Conservation (phyloP, 768 basidiomycete species). For the Mycena amicta region DNA sequence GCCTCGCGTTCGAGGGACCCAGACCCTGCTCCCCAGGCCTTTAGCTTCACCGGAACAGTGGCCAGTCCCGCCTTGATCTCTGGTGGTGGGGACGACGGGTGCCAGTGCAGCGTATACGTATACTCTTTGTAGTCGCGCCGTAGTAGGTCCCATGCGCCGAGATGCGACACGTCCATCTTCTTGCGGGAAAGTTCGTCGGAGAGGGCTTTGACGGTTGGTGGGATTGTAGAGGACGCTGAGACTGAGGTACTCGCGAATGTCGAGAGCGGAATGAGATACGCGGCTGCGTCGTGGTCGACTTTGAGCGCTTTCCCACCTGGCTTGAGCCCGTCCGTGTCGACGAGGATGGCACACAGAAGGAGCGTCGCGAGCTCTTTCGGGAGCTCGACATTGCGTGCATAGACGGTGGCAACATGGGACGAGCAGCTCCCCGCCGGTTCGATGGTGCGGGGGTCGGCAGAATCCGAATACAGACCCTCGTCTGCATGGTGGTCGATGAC, state of each 20-base stretch:
- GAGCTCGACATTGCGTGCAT: slow-evolving; percentile 34
- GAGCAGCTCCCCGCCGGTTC: slow-evolving; percentile 78
- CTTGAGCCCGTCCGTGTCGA: slow-evolving; percentile 85
- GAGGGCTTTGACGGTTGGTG: slow-evolving; percentile 51
- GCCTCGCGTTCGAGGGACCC: slow-evolving; percentile 44
- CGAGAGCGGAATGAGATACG: slow-evolving; percentile 64
- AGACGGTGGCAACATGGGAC: slow-evolving; percentile 51
- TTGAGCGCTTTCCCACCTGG: slow-evolving; percentile 74
- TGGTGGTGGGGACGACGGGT: slow-evolving; percentile 25
- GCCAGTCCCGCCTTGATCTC: slow-evolving; percentile 73
- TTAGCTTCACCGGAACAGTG: slow-evolving; percentile 75
- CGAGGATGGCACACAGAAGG: slow-evolving; percentile 77
- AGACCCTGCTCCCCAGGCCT: slow-evolving; percentile 49
- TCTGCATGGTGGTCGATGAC: slow-evolving; percentile 94
- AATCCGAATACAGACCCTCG: slow-evolving; percentile 65
- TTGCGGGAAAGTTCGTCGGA: slow-evolving; percentile 48
- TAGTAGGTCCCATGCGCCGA: slow-evolving; percentile 76
- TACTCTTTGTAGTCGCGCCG: slow-evolving; percentile 97
- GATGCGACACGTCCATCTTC: slow-evolving; percentile 70
- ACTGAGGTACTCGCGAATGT: slow-evolving; percentile 38
- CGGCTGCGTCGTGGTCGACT: slow-evolving; percentile 65
- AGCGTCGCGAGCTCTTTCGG: slow-evolving; percentile 74
- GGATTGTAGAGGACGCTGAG: slow-evolving; percentile 33
- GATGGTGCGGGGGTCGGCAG: slow-evolving; percentile 69
- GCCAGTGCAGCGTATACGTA: slow-evolving; percentile 48